Conservation (phyloP, 495 filamentous ascomycete species). For the Astrothelium subdiscretum region DNA sequence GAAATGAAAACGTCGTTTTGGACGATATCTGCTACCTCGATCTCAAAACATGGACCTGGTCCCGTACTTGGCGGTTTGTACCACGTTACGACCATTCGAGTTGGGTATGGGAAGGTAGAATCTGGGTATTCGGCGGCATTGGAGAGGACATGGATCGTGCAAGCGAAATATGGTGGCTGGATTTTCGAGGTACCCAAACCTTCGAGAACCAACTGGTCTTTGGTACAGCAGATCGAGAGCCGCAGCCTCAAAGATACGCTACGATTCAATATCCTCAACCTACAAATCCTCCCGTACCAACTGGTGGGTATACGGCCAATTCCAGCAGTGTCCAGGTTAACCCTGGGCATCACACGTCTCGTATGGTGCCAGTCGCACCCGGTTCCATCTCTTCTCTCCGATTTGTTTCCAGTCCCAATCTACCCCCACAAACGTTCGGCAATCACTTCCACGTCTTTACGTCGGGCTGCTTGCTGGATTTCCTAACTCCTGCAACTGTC, state of each 20-base stretch:
- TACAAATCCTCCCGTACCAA: constrained; percentile 29
- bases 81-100: constrained; percentile 87
- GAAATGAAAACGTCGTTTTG: constrained; percentile 74
- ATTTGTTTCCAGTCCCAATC: constrained; percentile 77
- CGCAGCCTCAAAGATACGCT: constrained; percentile 16
- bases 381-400: constrained; percentile 81
- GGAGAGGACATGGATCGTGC: constrained; percentile 92
- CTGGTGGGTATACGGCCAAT: constrained; percentile 77
- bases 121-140: constrained; percentile 96
- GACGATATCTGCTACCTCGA: constrained; percentile 96
- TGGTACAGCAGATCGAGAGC: constrained; percentile 47
- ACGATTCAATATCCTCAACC: constrained; percentile 9
- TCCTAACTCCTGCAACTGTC: constrained; percentile 82
- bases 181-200: constrained; percentile 77
- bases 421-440: constrained; percentile 78
- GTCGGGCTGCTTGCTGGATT: constrained; percentile 82
- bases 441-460: constrained; percentile 92
- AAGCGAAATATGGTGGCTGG: constrained; percentile 92
- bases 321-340: constrained; percentile 72
- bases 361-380: constrained; percentile 60
- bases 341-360: constrained; percentile 33
- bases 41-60: constrained; percentile 96
- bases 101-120: constrained; percentile 77
- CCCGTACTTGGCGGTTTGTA: constrained; percentile 87
- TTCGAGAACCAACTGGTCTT: constrained; percentile 65